Conservation (phyloP, 2,329 filamentous ascomycete genomes). For the Neurospora crassa region DNA sequence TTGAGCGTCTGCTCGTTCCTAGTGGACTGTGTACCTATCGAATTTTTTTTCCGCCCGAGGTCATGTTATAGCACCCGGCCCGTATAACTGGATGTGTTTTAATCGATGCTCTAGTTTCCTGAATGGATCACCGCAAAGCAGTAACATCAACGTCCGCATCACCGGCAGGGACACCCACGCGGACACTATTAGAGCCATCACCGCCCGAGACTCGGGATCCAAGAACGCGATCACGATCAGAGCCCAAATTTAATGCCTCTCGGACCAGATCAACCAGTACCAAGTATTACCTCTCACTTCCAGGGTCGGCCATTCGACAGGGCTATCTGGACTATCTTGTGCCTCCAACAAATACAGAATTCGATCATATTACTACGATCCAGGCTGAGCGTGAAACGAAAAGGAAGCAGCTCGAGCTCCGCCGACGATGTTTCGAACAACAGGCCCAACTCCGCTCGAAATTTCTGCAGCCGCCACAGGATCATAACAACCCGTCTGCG, state of each 20-base stretch:
- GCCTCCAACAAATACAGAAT: slow-evolving; percentile 14
- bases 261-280: neutral
- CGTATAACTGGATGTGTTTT: neutral
- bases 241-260: neutral
- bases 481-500: neutral
- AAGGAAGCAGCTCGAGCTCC: slow-evolving; percentile 11
- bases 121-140: neutral
- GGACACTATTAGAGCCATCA: neutral
- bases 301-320: neutral
- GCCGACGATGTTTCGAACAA: slow-evolving; percentile 10
- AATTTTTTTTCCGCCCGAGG: neutral
- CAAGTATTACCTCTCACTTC: neutral
- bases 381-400: slow-evolving; percentile 17
- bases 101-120: neutral
- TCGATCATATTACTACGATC: slow-evolving; percentile 16
- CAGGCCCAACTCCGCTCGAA: neutral
- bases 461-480: neutral
- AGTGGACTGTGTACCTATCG: neutral
- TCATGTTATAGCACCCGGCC: neutral
- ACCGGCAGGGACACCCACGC: neutral
- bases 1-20: neutral
- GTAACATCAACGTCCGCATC: neutral
- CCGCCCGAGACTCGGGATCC: neutral
- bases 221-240: neutral
- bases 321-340: slow-evolving; percentile 16